Conservation (phyloP, 2,329 filamentous ascomycete species). For the Fusarium subtropicale region DNA sequence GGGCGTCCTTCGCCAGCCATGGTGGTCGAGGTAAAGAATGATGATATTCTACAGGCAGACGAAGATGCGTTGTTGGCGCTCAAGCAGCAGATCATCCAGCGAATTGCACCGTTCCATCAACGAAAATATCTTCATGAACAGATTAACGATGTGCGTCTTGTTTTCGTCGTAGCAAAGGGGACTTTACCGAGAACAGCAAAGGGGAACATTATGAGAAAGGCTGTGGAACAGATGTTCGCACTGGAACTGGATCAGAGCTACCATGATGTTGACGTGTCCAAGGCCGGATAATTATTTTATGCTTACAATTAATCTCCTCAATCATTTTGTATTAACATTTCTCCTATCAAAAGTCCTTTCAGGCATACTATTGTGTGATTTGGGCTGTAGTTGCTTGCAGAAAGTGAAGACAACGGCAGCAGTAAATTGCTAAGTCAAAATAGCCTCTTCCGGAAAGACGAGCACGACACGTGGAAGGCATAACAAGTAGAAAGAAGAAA, state of each 20-base stretch:
- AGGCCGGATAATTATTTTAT: not conserved
- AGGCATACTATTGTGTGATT: not conserved
- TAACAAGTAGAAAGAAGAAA: too few species aligned
- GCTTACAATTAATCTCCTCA: not conserved
- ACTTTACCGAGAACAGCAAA: conserved; percentile 6
- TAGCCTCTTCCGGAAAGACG: too few species aligned
- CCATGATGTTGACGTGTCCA: rapidly evolving
- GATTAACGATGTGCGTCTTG: not conserved
- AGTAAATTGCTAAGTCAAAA: not conserved
- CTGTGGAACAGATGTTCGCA: not conserved
- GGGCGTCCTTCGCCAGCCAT: conserved; percentile 11
- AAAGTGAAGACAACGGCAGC: not conserved
- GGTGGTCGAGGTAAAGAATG: conserved; percentile 1
- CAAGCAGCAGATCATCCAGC: not conserved
- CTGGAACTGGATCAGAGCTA: not conserved
- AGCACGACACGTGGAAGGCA: too few species aligned
- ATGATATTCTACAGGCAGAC: rapidly evolving
- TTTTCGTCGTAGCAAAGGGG: not conserved
- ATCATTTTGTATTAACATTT: not conserved
- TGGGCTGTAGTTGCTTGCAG: not conserved
- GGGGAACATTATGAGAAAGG: conserved; percentile 8
- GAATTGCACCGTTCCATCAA: not conserved
- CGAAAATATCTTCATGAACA: conserved; percentile 8
- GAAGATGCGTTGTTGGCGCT: not conserved
- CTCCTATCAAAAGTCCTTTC: not conserved